A percentile compares a stretch with the other conserved stretches of the same genome.
phyloP scores from a whole-genome alignment of 306 rosid species.

The Prunus salicina region DNA sequence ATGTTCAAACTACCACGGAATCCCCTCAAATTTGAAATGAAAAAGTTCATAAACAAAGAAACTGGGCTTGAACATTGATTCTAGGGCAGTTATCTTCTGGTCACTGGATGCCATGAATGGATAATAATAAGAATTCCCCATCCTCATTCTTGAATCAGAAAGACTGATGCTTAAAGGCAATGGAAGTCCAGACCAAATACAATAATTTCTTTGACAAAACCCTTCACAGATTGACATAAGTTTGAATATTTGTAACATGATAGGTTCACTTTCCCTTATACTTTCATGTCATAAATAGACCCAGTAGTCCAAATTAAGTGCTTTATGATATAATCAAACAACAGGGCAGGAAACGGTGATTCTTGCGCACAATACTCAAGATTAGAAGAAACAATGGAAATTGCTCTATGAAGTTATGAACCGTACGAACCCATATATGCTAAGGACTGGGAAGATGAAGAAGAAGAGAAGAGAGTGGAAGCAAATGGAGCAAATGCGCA shows the following conservation, averaged over 20 bases:
- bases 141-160: constrained; percentile 40
- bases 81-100: constrained; percentile 40
- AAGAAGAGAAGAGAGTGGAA: background rate
- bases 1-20: background rate
- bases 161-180: background rate
- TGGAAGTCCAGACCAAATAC: background rate
- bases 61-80: background rate
- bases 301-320: background rate
- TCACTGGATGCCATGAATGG: constrained; percentile 56
- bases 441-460: too few relatives aligned
- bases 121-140: constrained; percentile 58
- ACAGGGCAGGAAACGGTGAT: background rate
- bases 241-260: background rate
- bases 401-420: background rate
- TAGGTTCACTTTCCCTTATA: background rate
- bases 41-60: background rate
- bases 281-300: background rate
- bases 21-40: background rate
- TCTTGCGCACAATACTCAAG: background rate
- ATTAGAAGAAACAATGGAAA: background rate
- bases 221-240: background rate
- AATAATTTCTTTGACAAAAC: background rate
- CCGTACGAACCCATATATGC: background rate
- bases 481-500: background rate
- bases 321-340: background rate